A percentile compares a stretch with the other conserved stretches of the same genome.
These are phyloP conservation scores for Chloroidium sp. DNA, from an alignment of 163 green algal genomes.

Conservation along the genomic window DNA sequence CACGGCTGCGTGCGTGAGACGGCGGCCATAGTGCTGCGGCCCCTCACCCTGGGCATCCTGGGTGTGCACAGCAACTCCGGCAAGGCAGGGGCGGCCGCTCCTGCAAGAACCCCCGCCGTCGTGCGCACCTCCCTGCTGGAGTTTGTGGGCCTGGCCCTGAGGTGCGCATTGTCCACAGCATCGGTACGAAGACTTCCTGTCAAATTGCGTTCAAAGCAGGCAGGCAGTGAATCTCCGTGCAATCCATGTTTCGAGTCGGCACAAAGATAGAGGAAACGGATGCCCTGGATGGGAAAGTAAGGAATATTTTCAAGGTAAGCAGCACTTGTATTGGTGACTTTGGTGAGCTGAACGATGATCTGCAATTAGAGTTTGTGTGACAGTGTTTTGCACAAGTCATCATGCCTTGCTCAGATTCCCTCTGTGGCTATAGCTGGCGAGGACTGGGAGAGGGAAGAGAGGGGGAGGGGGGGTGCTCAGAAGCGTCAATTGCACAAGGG, in stretches of 20 bases:
- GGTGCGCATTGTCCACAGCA: constrained; percentile 9
- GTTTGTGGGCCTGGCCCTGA: constrained; percentile 30
- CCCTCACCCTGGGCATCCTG: constrained; percentile 36
- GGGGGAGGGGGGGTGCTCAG: too few species aligned
- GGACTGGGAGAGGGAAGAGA: not conserved
- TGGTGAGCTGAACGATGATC: too few species aligned
- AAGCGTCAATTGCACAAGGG: too few species aligned
- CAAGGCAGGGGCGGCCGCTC: not conserved
- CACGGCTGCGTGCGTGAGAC: constrained; percentile 32
- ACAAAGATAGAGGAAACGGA: not conserved
- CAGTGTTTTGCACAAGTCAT: not conserved
- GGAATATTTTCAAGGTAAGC: too few species aligned
- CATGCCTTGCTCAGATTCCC: not conserved
- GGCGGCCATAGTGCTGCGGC: constrained; percentile 30
- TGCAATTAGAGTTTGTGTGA: too few species aligned
- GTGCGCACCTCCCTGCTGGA: constrained; percentile 10
- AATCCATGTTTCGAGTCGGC: not conserved
- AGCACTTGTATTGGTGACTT: too few species aligned
- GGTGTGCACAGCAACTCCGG: constrained; percentile 5
- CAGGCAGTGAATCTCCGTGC: too few species aligned
- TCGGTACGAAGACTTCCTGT: too few species aligned
- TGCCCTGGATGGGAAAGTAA: not conserved
- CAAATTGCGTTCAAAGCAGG: too few species aligned
- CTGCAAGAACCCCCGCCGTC: constrained; percentile 10
- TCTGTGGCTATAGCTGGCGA: not conserved